Evolutionary conservation across 352 stramenopile species (phyloP).

Genomic region (Phytopythium aichiense): DNA sequence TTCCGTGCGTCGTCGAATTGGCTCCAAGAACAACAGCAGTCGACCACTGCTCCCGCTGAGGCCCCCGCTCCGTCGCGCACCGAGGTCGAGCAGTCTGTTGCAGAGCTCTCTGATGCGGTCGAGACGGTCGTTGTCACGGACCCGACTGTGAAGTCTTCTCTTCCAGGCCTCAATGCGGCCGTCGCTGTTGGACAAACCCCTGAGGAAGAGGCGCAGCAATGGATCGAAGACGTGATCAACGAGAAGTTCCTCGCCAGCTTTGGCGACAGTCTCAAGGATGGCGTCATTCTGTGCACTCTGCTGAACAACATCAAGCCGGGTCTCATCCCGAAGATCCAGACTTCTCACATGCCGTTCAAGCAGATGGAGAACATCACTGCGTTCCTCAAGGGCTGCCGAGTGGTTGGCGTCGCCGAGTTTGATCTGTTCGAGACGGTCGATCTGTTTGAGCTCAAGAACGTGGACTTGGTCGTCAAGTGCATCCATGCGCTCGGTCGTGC

Average conservation of each 20-base stretch:
- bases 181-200: slow-evolving; percentile 23
- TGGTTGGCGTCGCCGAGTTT: slow-evolving; percentile 80
- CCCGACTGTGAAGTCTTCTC: slow-evolving; percentile 23
- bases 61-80: slow-evolving; percentile 25
- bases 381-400: slow-evolving; percentile 80
- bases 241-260: slow-evolving; percentile 70
- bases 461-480: slow-evolving; percentile 80
- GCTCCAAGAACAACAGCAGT: slow-evolving; percentile 20
- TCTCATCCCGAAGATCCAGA: slow-evolving; percentile 53
- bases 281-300: slow-evolving; percentile 70
- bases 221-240: slow-evolving; percentile 72
- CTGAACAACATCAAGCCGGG: slow-evolving; percentile 75
- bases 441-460: slow-evolving; percentile 86
- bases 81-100: slow-evolving; percentile 34
- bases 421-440: slow-evolving; percentile 91
- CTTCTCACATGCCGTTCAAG: slow-evolving; percentile 79
- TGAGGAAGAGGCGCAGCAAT: slow-evolving; percentile 67
- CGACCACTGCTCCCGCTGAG: not conserved
- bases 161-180: slow-evolving; percentile 33
- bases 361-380: slow-evolving; percentile 90
- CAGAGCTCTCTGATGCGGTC: slow-evolving; percentile 36
- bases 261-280: slow-evolving; percentile 71
- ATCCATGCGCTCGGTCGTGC: slow-evolving; percentile 77
- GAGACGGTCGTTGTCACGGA: slow-evolving; percentile 16
- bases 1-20: slow-evolving; percentile 40